Base-by-base conservation (phyloP, 768 basidiomycete genomes). In the Tricholoma furcatifolium region DNA sequence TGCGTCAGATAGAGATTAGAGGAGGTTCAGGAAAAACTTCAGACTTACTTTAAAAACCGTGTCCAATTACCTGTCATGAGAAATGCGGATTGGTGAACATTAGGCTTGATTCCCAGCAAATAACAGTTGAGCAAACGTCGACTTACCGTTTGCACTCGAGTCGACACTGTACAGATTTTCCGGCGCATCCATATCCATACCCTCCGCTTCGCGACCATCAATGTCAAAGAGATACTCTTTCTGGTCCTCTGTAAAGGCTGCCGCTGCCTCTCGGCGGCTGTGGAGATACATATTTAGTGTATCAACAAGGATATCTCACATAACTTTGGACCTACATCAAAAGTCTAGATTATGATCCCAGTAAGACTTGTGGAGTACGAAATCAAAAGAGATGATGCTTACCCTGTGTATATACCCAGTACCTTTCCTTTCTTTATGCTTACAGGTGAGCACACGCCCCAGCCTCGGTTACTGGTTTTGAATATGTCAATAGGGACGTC, bases 381-480 rank as follows among this genome's bases (percentile, higher is more conserved):
- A 43, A 21, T n/a, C 5, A 12, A 36, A 23, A 5, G 12, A 30
- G 30, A 42, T 21, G 0, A 35, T 21, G 62, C 73, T 31, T 60
- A 87, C 87, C 88, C 88, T 49, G 85, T 80, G 59, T 85, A 89
- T 9, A 84, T 69, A 2, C 87, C 88, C 21, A 89, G 54, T 3
- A 88, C 81, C 55, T 82, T 84, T 4, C 87, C 87, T 43, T 51
- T 66, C 18, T 66, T 65, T 0, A 88, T 57, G 23, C 68, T 60
- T 0, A 62, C 57, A 6, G 73, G 58, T 0, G 81, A 65, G n/a
- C 84, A 73, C 2, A 78, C 85, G 6, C 87, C 87, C 87, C 85
- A 89, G 3, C 87, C 87, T 50, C 77, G 70, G 17, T 68, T 61
- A 4, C 49, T 34, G 0, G 87, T 88, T 56, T 84, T 80, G 74